These are phyloP conservation scores for Verbascum thapsus DNA, from an alignment of 257 asterid genomes.

Conservation along the genomic window DNA sequence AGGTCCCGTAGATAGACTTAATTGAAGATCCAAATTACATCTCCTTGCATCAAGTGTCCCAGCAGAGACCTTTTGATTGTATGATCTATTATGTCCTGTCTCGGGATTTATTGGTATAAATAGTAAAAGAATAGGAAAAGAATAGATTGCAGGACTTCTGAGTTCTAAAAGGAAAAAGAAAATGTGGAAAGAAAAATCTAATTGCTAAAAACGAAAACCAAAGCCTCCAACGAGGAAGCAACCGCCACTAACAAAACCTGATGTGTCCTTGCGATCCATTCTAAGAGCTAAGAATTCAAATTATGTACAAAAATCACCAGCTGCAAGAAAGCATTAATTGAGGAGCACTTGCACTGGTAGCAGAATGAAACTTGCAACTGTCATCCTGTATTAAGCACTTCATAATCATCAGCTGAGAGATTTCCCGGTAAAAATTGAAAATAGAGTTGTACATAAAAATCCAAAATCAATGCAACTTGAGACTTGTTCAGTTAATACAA, in stretches of 20 bases:
- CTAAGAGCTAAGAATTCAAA: conserved; percentile 12
- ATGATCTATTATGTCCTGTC: conserved; percentile 25
- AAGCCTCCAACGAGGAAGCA: conserved; percentile 30
- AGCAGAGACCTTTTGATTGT: conserved; percentile 27
- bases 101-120: conserved; percentile 39
- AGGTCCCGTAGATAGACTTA: conserved; percentile 56
- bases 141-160: conserved; percentile 30
- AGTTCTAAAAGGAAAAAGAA: conserved; percentile 14
- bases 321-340: conserved; percentile 21
- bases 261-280: conserved; percentile 68
- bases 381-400: conserved; percentile 42
- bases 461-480: conserved; percentile 10
- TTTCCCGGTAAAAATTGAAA: conserved; percentile 3
- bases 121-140: conserved; percentile 20
- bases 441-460: not conserved
- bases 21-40: conserved; percentile 54
- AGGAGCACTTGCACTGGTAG: conserved; percentile 14
- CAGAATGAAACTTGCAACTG: conserved; percentile 13
- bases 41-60: conserved; percentile 29
- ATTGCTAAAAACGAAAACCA: conserved; percentile 20
- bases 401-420: not conserved
- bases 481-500: not conserved
- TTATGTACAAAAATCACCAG: conserved; percentile 34
- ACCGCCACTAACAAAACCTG: conserved; percentile 71
- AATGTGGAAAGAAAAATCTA: not conserved